A percentile compares a stretch with the other conserved stretches of the same genome.
These are phyloP conservation scores for Zymoseptoria ardabiliae DNA, from an alignment of 2,329 filamentous ascomycete species.

Conservation along the genomic window DNA sequence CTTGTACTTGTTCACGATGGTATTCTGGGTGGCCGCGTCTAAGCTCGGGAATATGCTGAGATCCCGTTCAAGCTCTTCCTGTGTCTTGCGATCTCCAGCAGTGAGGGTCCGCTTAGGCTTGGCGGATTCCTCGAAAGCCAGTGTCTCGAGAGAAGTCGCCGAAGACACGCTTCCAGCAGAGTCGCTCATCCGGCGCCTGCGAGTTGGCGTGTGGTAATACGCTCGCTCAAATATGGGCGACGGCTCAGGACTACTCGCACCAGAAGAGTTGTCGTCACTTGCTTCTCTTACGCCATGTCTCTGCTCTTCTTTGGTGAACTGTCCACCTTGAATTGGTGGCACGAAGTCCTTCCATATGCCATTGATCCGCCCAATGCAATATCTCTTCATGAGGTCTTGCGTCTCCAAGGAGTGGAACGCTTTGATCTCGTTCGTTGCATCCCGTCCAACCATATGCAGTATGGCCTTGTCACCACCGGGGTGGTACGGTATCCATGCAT, in stretches of 20 bases:
- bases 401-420: slow-evolving; percentile 86
- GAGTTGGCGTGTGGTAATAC: slow-evolving; percentile 32
- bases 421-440: slow-evolving; percentile 84
- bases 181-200: slow-evolving; percentile 32
- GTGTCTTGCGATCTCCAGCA: slow-evolving; percentile 63
- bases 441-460: slow-evolving; percentile 67
- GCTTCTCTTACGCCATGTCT: slow-evolving; percentile 19
- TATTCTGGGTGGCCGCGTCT: slow-evolving; percentile 64
- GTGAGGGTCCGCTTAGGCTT: slow-evolving; percentile 32
- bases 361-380: slow-evolving; percentile 74
- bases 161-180: slow-evolving; percentile 38
- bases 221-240: slow-evolving; percentile 54
- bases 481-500: slow-evolving; percentile 82
- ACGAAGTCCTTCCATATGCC: slow-evolving; percentile 80
- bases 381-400: slow-evolving; percentile 66
- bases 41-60: slow-evolving; percentile 72
- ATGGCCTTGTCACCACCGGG: slow-evolving; percentile 90
- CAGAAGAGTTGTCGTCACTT: slow-evolving; percentile 38
- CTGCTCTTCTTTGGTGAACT: slow-evolving; percentile 53
- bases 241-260: slow-evolving; percentile 41
- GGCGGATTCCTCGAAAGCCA: slow-evolving; percentile 34
- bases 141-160: slow-evolving; percentile 53
- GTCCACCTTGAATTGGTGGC: slow-evolving; percentile 85
- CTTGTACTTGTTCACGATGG: slow-evolving; percentile 76
- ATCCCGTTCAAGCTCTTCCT: slow-evolving; percentile 68